Percentiles rank a stretch among this genome's conserved stretches.
Evolutionary conservation across 1,284 basidiomycete species (phyloP).

Genomic region (Coniferiporia weirii): DNA sequence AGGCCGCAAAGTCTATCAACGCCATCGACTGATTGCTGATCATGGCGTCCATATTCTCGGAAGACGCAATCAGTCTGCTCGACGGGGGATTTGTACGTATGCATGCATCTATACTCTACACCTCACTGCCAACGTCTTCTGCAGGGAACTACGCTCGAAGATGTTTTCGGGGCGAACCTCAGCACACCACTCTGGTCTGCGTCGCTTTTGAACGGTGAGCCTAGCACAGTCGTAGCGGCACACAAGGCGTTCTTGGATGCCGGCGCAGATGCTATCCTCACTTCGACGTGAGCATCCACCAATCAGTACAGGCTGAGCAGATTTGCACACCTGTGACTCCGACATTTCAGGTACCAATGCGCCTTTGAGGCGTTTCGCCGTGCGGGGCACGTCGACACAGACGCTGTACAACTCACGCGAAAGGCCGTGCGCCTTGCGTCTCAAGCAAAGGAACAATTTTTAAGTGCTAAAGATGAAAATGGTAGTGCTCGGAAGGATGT

Average conservation of each 20-base stretch:
- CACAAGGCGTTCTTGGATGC: conserved; percentile 58
- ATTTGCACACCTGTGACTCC: not conserved
- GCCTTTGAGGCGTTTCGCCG: conserved; percentile 48
- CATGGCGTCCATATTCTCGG: conserved; percentile 3
- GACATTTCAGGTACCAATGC: conserved; percentile 57
- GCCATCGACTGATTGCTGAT: not conserved
- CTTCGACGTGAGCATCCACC: conserved; percentile 49
- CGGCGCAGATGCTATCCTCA: conserved; percentile 55
- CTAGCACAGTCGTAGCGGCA: conserved; percentile 46
- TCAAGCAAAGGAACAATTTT: conserved; percentile 38
- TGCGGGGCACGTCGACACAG: conserved; percentile 43
- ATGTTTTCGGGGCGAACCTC: conserved; percentile 46
- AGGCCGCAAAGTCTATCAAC: not conserved
- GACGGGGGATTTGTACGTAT: conserved; percentile 12
- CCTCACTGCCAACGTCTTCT: not conserved
- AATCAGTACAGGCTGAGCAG: not conserved
- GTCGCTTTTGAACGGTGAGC: conserved; percentile 47
- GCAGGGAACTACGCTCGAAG: conserved; percentile 68
- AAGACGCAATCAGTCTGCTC: conserved; percentile 1
- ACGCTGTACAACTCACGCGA: conserved; percentile 48
- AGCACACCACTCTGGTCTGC: conserved; percentile 67
- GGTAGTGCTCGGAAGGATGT: conserved; percentile 17
- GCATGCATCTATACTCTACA: not conserved
- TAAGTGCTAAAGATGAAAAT: conserved; percentile 19
- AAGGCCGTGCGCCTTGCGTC: conserved; percentile 49